Evolutionary conservation across 192 early-diverging fungal genomes (phyloP), one percentile per base, ranked within the genome.

Genomic region (Podila epicladia): DNA sequence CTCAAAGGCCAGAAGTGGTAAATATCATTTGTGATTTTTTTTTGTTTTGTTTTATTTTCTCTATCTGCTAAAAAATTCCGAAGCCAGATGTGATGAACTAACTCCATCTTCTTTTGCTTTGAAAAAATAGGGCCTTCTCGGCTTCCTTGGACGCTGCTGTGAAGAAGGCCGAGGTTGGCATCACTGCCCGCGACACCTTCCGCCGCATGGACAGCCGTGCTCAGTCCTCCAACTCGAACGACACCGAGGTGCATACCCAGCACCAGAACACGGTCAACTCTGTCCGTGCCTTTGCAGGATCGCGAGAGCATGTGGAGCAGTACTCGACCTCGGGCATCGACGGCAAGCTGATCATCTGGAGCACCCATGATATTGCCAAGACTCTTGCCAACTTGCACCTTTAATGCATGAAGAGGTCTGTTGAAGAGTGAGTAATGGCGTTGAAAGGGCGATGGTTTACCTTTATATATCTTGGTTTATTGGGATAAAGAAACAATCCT

Each of bases 251-350:
- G 20, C 89, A 89, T 66, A 91, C 92, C n/a, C 87, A 89, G 11
- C 98, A 99, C 85, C 98, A 99, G 86, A 99, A 99, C 84, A 97
- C 98, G 22, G 98, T 98, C 78, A 96, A 89, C 53, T 86, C 73
- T 20, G 83, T 91, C 17, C 87, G 91, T 51, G 62, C 87, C 24
- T 93, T 86, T 75, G 53, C 76, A 50, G 90, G 87, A 31, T 49
- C 82, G 5, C 84, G 78, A 29, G 86, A 82, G 5, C 65, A 89
- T 64, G 87, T 93, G 28, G 87, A 88, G n/a, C 79, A 92, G 67
- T 94, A 93, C 62, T 92, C 93, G 0, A 93, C 95, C 49, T 88
- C 86, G 55, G 93, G 94, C 66, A 86, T 97, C 28, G 95, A 97
- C 73, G 95, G 95, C 13, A 94, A 90, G 82, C 77, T 97, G 48